Evolutionary conservation across 1,139 yeast species (phyloP), one percentile per base, ranked within the genome.

Genomic region (Torulaspora globosa): DNA sequence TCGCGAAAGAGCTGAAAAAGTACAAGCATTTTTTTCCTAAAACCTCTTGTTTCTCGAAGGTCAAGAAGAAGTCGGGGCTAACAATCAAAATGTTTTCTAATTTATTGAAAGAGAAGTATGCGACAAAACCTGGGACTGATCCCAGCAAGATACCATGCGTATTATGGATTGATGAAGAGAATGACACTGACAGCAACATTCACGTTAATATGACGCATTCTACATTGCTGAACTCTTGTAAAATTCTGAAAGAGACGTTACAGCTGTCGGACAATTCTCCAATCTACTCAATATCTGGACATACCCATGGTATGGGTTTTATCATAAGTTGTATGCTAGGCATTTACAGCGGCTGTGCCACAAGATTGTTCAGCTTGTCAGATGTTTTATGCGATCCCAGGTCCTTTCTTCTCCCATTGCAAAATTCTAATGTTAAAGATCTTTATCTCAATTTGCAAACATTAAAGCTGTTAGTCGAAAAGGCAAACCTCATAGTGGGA

Each of bases 241-340:
- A 90, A 58, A 84, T 87, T 11, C 79, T 89, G 60, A 92, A 92
- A 58, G 97, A 92, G 62, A 90, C 97, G 0, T 86, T 96, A 58
- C 92, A 87, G 55, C 73, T 92, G 69, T 76, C 82, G 8, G 77
- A 86, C 36, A 76, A 79, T 28, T 78, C 81, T 36, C 82, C 96
- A 0, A 73, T 92, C 9, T 75, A 92, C 36, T 96, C 96, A 0
- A 82, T 96, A 65, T 95, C 87, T 7, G 79, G 95, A 41, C 94
- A 90, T 56, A 78, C 89, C 0, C 69, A 78, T 2, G 97, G 97
- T 0, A 69, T 90, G 38, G 98, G 98, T 0, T 90, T 94, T 62
- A 70, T 92, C 27, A 94, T 88, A 61, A 77, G 95, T 11, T 81
- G 82, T 46, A 68, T 90, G 31, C 67, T 92, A 57, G 98, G 98